Conservation (phyloP, 495 filamentous ascomycete species). For the Cairneyella variabilis region DNA sequence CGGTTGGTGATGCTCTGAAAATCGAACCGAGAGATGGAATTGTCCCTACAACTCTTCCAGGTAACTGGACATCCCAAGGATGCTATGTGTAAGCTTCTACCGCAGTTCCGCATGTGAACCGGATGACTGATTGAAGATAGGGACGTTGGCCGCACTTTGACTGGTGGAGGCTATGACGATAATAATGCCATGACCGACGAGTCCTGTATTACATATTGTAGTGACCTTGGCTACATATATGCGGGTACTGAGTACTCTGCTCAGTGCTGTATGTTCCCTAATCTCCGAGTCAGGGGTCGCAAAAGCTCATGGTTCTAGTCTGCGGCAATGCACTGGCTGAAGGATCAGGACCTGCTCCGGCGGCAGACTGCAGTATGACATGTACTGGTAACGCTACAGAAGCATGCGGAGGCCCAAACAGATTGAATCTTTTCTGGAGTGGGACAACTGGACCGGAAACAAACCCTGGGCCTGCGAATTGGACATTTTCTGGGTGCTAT, state of each 20-base stretch:
- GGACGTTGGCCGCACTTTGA: slow-evolving; percentile 10
- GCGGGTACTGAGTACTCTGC: slow-evolving; percentile 36
- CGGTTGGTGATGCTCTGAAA: no score
- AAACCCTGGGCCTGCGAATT: not conserved
- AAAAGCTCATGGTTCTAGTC: no score
- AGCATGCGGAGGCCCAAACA: slow-evolving; percentile 30
- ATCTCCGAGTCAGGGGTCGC: no score
- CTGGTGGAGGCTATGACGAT: slow-evolving; percentile 5
- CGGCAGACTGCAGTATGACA: slow-evolving; percentile 19
- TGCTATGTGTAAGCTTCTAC: slow-evolving; percentile 16
- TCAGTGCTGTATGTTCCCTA: slow-evolving; percentile 6
- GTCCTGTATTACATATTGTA: slow-evolving; percentile 34
- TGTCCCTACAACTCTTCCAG: slow-evolving; percentile 12
- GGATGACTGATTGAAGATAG: not conserved
- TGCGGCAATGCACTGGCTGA: slow-evolving; percentile 9
- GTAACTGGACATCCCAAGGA: slow-evolving; percentile 13
- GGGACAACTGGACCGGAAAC: slow-evolving; percentile 2
- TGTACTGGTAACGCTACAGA: slow-evolving; percentile 24
- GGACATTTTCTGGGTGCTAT: slow-evolving; percentile 11
- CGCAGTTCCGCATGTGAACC: not conserved
- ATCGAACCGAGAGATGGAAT: no score
- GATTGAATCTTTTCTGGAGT: slow-evolving; percentile 24
- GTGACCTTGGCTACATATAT: slow-evolving; percentile 29
- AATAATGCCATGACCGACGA: slow-evolving; percentile 35
- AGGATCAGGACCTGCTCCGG: not conserved